Conservation (phyloP, 2,329 filamentous ascomycete genomes). For the Colletotrichum eleusines region DNA sequence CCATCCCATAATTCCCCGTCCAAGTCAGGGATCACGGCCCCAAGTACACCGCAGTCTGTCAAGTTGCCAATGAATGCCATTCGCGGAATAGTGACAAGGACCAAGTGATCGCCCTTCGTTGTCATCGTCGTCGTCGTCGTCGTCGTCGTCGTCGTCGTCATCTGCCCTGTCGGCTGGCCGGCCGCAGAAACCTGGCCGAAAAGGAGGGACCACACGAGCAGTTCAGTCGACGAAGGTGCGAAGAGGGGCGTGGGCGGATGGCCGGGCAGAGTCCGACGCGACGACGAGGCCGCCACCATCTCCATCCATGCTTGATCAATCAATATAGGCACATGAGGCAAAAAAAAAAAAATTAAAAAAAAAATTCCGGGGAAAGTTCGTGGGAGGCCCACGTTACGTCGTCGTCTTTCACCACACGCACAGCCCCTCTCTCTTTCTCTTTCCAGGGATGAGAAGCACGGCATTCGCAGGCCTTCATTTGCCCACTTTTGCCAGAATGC, state of each 20-base stretch:
- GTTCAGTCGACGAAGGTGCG: background rate
- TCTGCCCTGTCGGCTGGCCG: slow-evolving; percentile 13
- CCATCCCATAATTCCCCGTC: background rate
- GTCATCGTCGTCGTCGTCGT: slow-evolving; percentile 17
- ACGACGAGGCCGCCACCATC: slow-evolving; percentile 14
- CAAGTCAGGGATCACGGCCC: slow-evolving; percentile 31
- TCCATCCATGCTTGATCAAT: background rate
- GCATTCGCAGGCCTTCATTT: slow-evolving; percentile 14
- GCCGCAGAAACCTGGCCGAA: slow-evolving; percentile 33
- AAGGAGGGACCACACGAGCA: background rate
- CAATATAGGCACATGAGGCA: slow-evolving; percentile 2
- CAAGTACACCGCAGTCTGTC: background rate
- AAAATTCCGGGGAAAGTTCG: slow-evolving; percentile 41
- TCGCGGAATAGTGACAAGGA: background rate
- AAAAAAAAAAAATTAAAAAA: too few relatives aligned
- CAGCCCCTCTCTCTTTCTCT: background rate
- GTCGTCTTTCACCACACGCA: too few relatives aligned
- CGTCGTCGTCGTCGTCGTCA: slow-evolving; percentile 20
- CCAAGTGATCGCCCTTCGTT: background rate
- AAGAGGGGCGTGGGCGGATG: background rate
- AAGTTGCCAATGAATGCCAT: background rate
- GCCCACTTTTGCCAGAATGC: slow-evolving; percentile 15
- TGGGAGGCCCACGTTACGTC: slow-evolving; percentile 35
- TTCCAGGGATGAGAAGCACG: slow-evolving; percentile 15
- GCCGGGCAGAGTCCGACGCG: slow-evolving; percentile 24